These are phyloP conservation scores for Sporothrix pseudoabietina DNA, from an alignment of 2,329 filamentous ascomycete species.

Conservation along the genomic window DNA sequence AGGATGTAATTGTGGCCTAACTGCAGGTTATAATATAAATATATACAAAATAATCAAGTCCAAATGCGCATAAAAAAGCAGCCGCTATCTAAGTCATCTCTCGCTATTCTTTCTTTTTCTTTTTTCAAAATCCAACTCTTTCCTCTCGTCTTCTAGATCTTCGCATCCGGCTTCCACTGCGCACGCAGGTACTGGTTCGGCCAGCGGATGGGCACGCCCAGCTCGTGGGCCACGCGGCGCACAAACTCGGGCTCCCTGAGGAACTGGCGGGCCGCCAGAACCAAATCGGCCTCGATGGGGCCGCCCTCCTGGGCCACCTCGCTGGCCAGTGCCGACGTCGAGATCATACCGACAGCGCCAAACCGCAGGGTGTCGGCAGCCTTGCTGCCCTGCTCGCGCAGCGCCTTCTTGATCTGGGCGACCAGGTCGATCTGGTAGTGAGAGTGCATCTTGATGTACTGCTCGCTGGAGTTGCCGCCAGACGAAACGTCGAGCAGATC, in stretches of 20 bases:
- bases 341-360: conserved; percentile 74
- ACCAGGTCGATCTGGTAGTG: conserved; percentile 77
- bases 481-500: conserved; percentile 83
- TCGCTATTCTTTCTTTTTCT: neutral
- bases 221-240: conserved; percentile 69
- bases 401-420: conserved; percentile 67
- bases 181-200: conserved; percentile 64
- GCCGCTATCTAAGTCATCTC: neutral
- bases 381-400: conserved; percentile 52
- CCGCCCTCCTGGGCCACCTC: conserved; percentile 54
- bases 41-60: neutral
- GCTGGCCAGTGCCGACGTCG: conserved; percentile 67
- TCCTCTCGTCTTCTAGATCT: conserved; percentile 25
- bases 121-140: neutral
- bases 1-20: neutral
- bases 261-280: conserved; percentile 73
- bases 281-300: conserved; percentile 63
- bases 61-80: neutral
- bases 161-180: conserved; percentile 30
- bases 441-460: conserved; percentile 63
- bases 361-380: conserved; percentile 61
- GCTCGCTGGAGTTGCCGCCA: conserved; percentile 67
- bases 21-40: conserved; percentile 8
- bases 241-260: conserved; percentile 81
- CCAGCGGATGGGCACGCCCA: conserved; percentile 71